Conservation (phyloP, 805 yeast species). For the Yamadazyma kitorensis region DNA sequence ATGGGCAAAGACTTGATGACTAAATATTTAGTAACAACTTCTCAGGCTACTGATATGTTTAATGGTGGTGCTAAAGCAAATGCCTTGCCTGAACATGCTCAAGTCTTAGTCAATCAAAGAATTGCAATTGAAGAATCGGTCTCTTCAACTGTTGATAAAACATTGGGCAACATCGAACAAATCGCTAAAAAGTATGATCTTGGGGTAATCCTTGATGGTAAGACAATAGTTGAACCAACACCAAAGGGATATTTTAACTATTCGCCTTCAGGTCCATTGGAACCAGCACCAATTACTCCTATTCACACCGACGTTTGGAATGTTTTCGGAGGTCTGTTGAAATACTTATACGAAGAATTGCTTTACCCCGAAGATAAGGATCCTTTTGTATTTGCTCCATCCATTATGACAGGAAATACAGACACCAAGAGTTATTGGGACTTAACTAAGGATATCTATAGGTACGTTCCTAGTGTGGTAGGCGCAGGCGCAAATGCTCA, state of each 20-base stretch:
- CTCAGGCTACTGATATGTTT: constrained; percentile 48
- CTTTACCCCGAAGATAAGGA: constrained; percentile 20
- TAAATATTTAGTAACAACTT: constrained; percentile 41
- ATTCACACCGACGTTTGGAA: constrained; percentile 28
- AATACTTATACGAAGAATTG: constrained; percentile 37
- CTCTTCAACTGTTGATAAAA: constrained; percentile 25
- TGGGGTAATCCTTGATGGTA: constrained; percentile 28
- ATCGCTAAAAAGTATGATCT: constrained; percentile 35
- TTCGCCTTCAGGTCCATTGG: constrained; percentile 22
- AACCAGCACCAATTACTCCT: constrained; percentile 40
- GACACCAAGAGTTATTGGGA: constrained; percentile 41
- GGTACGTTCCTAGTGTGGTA: constrained; percentile 25
- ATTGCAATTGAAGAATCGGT: constrained; percentile 44
- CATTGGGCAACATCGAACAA: constrained; percentile 23
- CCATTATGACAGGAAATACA: constrained; percentile 35
- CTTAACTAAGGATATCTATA: constrained; percentile 32
- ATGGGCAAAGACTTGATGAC: constrained; percentile 22
- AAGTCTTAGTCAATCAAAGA: constrained; percentile 41
- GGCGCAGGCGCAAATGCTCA: constrained; percentile 22
- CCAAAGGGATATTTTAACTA: constrained; percentile 30
- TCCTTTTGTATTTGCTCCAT: constrained; percentile 32
- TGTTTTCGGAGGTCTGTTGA: constrained; percentile 31
- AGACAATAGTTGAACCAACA: constrained; percentile 21
- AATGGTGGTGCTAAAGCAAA: constrained; percentile 48
- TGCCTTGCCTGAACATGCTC: constrained; percentile 48